These are phyloP conservation scores for Rhizoctonia solani DNA, from an alignment of 1,284 basidiomycete species.

Conservation along the genomic window DNA sequence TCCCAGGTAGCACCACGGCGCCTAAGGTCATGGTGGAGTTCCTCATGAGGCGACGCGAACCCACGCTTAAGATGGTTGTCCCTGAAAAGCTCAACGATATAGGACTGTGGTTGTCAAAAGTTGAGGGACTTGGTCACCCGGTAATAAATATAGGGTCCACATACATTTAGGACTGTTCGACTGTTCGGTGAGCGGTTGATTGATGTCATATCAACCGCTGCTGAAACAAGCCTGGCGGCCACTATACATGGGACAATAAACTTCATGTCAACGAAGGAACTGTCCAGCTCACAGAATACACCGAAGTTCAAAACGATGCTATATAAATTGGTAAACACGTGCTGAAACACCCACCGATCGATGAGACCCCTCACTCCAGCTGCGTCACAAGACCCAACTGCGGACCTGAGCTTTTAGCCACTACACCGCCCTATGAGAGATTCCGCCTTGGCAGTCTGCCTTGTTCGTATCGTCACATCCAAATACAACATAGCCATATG, in stretches of 20 bases:
- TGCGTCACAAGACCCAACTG: too few species aligned
- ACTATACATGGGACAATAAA: neutral
- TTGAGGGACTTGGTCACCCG: too few species aligned
- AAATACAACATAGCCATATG: too few species aligned
- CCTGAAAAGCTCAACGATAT: constrained; percentile 10
- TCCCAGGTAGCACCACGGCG: constrained; percentile 1
- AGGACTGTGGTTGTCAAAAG: constrained; percentile 7
- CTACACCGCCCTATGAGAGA: too few species aligned
- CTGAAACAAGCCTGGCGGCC: constrained; percentile 2
- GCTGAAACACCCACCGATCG: too few species aligned
- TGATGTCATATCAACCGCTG: constrained; percentile 4
- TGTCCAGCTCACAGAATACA: too few species aligned
- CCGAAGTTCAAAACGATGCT: too few species aligned
- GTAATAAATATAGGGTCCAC: neutral
- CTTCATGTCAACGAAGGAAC: neutral
- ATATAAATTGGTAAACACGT: too few species aligned
- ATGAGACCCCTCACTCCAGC: too few species aligned
- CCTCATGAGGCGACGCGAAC: constrained; percentile 18
- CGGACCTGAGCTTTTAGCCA: too few species aligned
- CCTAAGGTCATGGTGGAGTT: constrained; percentile 16
- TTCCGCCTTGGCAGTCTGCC: too few species aligned
- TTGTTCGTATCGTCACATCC: too few species aligned
- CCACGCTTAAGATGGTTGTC: constrained; percentile 28
- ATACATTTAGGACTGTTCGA: neutral
- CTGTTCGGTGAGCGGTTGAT: neutral